Evolutionary conservation across 2,329 filamentous ascomycete genomes (phyloP).

Genomic region (Botrytis porri): DNA sequence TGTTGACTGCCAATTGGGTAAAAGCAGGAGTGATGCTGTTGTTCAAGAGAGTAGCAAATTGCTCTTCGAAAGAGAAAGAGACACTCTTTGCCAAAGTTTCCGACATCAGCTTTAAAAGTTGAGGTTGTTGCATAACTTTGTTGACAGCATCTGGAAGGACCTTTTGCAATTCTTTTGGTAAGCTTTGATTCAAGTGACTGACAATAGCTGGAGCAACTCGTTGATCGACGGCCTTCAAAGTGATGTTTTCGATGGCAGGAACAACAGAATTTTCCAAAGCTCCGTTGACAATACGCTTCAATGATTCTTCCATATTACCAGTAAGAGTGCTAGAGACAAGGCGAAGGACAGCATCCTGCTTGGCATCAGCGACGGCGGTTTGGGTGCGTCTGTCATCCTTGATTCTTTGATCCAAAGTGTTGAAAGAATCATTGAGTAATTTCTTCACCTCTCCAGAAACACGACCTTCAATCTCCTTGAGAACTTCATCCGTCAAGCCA

Average conservation of each 20-base stretch:
- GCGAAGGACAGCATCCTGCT: slow-evolving; percentile 66
- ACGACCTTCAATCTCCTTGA: slow-evolving; percentile 48
- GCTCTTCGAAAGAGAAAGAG: slow-evolving; percentile 64
- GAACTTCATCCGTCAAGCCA: slow-evolving; percentile 44
- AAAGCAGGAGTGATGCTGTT: slow-evolving; percentile 65
- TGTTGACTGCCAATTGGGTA: slow-evolving; percentile 60
- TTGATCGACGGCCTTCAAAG: slow-evolving; percentile 58
- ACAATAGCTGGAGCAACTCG: slow-evolving; percentile 65
- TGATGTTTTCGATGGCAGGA: slow-evolving; percentile 67
- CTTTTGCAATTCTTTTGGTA: slow-evolving; percentile 66
- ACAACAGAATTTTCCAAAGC: slow-evolving; percentile 70
- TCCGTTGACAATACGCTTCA: slow-evolving; percentile 53
- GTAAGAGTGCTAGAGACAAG: slow-evolving; percentile 66
- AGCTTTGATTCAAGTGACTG: slow-evolving; percentile 27
- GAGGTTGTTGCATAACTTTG: slow-evolving; percentile 68
- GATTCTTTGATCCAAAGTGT: slow-evolving; percentile 60
- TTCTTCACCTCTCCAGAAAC: slow-evolving; percentile 48
- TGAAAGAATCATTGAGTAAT: slow-evolving; percentile 55
- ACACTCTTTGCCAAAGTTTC: slow-evolving; percentile 70
- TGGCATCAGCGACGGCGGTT: slow-evolving; percentile 60
- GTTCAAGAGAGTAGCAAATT: slow-evolving; percentile 60
- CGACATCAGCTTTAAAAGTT: slow-evolving; percentile 68
- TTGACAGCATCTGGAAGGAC: slow-evolving; percentile 65
- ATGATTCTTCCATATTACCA: slow-evolving; percentile 59
- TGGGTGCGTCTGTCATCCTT: slow-evolving; percentile 66